Conservation (phyloP, 2,329 filamentous ascomycete genomes). For the Colletotrichum sp. region DNA sequence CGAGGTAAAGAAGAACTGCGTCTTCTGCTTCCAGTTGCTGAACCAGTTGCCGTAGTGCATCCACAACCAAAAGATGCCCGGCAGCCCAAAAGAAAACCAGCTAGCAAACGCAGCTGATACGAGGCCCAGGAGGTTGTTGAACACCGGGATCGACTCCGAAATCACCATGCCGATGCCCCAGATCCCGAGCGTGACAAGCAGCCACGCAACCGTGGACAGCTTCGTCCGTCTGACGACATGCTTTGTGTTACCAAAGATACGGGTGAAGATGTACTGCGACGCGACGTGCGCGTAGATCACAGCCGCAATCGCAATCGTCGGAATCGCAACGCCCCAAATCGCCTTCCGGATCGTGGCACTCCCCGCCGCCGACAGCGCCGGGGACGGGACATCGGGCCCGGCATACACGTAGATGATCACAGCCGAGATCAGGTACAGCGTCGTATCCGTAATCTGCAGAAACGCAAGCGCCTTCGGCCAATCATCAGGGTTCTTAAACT, state of each 20-base stretch:
- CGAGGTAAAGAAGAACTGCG: constrained; percentile 34
- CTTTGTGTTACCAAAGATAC: constrained; percentile 65
- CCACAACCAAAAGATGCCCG: constrained; percentile 53
- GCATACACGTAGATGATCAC: constrained; percentile 72
- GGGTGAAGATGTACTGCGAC: constrained; percentile 69
- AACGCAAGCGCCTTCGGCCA: constrained; percentile 54
- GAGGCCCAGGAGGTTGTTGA: constrained; percentile 68
- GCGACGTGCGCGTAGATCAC: constrained; percentile 74
- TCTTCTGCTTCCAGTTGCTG: constrained; percentile 31
- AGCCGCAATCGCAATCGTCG: constrained; percentile 73
- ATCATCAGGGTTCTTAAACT: constrained; percentile 65
- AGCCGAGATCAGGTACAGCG: constrained; percentile 68
- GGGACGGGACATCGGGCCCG: constrained; percentile 65
- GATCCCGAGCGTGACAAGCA: constrained; percentile 55
- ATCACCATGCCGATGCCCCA: constrained; percentile 72
- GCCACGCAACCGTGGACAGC: constrained; percentile 61
- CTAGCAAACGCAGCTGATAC: constrained; percentile 69
- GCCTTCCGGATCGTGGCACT: constrained; percentile 60
- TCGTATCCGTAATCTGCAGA: constrained; percentile 64
- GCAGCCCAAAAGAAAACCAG: constrained; percentile 67
- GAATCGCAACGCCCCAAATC: constrained; percentile 71
- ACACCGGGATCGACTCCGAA: constrained; percentile 72
- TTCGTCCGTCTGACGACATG: constrained; percentile 55
- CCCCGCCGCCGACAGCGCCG: constrained; percentile 68
- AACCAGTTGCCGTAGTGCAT: constrained; percentile 49